Conservation (phyloP, 2,329 filamentous ascomycete species). For the Fusarium aywerte region DNA sequence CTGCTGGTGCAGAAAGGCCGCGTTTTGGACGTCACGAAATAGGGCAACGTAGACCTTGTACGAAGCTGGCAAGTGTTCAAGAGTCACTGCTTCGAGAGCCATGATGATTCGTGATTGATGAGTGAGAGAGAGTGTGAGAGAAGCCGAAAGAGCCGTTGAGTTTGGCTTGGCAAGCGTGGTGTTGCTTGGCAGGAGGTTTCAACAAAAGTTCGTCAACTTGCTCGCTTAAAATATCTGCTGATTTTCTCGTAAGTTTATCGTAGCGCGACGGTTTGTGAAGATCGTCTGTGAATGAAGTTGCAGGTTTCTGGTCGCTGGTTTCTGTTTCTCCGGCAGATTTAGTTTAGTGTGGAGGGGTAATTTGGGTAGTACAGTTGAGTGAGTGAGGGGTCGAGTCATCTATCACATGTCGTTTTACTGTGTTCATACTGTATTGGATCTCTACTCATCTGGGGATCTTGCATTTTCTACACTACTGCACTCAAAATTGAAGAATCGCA, state of each 20-base stretch:
- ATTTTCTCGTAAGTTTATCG: constrained; percentile 12
- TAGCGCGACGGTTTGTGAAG: constrained; percentile 13
- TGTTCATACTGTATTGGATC: constrained; percentile 22
- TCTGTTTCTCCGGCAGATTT: constrained; percentile 15
- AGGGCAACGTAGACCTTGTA: constrained; percentile 78
- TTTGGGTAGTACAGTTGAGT: neutral
- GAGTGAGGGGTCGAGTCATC: neutral
- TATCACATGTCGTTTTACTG: constrained; percentile 36
- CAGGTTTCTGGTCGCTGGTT: constrained; percentile 5
- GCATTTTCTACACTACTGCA: constrained; percentile 12
- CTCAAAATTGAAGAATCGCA: constrained; percentile 11
- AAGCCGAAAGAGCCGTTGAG: constrained; percentile 21
- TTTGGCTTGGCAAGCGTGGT: neutral
- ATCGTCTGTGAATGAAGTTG: constrained; percentile 20
- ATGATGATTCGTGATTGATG: constrained; percentile 49
- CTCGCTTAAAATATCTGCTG: neutral
- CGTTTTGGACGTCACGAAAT: constrained; percentile 81
- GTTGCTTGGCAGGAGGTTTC: neutral
- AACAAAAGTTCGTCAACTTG: constrained; percentile 14
- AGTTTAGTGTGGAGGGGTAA: constrained; percentile 44
- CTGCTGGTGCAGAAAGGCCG: constrained; percentile 81
- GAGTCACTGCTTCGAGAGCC: constrained; percentile 71
- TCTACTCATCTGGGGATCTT: neutral
- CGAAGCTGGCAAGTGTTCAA: constrained; percentile 78
- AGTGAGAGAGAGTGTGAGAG: neutral